phyloP scores from a whole-genome alignment of 148 eudicot species.

The Rhododendron vialii region DNA sequence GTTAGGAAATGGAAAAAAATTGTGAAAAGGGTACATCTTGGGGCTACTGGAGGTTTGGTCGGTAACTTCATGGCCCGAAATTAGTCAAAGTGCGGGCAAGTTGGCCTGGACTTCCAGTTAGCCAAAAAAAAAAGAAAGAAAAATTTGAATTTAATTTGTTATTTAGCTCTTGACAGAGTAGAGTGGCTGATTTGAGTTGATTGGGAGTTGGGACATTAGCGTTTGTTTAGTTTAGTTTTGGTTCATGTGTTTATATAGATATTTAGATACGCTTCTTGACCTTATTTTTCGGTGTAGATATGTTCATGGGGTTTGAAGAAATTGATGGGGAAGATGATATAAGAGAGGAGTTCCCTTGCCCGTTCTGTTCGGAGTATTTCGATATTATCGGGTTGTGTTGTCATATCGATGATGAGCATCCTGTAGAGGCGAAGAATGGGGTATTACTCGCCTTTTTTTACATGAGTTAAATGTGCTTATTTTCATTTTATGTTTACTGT shows the following conservation, averaged over 20 bases:
- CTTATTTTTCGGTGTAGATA: conserved; percentile 40
- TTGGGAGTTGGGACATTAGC: background rate
- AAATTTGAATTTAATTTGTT: background rate
- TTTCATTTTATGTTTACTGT: background rate
- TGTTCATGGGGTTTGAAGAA: conserved; percentile 84
- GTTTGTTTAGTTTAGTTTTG: background rate
- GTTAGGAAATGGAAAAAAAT: background rate
- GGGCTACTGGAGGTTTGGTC: too few species aligned
- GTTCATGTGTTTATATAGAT: background rate
- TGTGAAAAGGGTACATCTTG: background rate
- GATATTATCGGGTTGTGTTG: conserved; percentile 91
- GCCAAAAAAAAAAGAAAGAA: too few species aligned
- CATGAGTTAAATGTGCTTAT: background rate
- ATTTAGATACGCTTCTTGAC: conserved; percentile 6
- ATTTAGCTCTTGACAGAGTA: background rate
- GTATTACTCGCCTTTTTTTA: conserved; percentile 25
- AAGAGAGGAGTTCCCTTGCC: conserved; percentile 88
- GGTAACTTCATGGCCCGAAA: too few species aligned
- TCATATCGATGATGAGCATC: conserved; percentile 93
- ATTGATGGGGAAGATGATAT: conserved; percentile 83
- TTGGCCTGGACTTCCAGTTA: too few species aligned
- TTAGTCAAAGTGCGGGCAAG: too few species aligned
- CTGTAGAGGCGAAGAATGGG: conserved; percentile 85
- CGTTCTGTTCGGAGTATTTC: conserved; percentile 73
- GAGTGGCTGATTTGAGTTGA: background rate